Base-by-base conservation (phyloP, 345 rosid species). In the Eutrema yunnanense region DNA sequence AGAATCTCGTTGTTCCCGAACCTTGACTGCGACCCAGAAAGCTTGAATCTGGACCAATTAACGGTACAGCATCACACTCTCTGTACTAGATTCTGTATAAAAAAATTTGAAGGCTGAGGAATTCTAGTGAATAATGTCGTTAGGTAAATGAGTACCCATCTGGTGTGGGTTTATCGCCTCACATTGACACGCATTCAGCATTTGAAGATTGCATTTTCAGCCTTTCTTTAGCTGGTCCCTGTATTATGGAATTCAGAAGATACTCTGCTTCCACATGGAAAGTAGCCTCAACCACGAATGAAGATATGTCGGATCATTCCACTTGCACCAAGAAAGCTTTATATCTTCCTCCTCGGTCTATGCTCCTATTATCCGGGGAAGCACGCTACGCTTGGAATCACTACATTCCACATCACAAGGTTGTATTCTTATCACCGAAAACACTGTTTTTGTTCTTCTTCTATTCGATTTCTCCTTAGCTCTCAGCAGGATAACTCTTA, bases 371-470 rank as follows among this genome's bases (percentile, higher is more conserved):
- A 72, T 88, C 92, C 1, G 91, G 92, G 44, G 98, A 94, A 83
- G 97, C 96, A 74, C 98, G 98, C 5, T 91, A 88, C 81, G 97
- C 92, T 68, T 94, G 98, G 98, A 86, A 91, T 67, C 97, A 91
- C 82, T 94, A 94, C 73, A 94, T 94, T 79, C 97, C 92, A 46
- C 98, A 94, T 79, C 98, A 94, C 78, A 94, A 94, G 97, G 98
- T 84, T 66, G 32, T 37, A 50, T 37, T 58, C 33, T 42, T 44
- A 13, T 77, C 19, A 56, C 65, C 8, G 0, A 10, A 49, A 47
- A 2, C 37, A 62, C 0, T 19, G 14, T 7, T 12, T 3, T 30
- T 37, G 14, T 61, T 49, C 9, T 14, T 33, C 26, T n/a, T 29
- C 32, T 32, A 40, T 68, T 22, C 1, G 1, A 41, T 63, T 3